A percentile compares a stretch with the other conserved stretches of the same genome.
Evolutionary conservation across 306 rosid genomes (phyloP).

Genomic region (Datisca glomerata): DNA sequence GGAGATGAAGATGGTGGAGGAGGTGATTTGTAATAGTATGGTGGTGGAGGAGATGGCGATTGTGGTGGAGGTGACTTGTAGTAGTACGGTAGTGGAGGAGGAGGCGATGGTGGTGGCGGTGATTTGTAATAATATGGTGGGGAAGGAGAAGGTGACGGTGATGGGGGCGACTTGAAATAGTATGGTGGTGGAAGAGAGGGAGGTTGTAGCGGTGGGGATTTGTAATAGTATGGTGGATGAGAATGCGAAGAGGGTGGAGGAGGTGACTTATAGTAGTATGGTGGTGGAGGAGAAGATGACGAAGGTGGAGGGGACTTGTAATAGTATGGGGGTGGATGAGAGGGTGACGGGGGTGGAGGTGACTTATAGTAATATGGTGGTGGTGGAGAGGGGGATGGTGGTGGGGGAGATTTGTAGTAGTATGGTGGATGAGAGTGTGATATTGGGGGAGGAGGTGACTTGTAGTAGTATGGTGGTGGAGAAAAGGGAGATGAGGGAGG

Average conservation of each 20-base stretch:
- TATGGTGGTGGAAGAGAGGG: constrained; percentile 28
- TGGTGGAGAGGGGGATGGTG: constrained; percentile 4
- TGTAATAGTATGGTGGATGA: constrained; percentile 16
- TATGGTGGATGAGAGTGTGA: too few species aligned
- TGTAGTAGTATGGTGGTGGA: too few species aligned
- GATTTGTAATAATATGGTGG: constrained; percentile 27
- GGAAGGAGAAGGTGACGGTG: constrained; percentile 14
- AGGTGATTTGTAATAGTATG: too few species aligned
- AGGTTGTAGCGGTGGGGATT: constrained; percentile 26
- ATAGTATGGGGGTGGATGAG: too few species aligned
- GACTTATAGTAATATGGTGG: constrained; percentile 40
- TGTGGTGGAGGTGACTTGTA: constrained; percentile 22
- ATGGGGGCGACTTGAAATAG: constrained; percentile 35
- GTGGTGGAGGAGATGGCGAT: too few species aligned
- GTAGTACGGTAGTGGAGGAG: constrained; percentile 56
- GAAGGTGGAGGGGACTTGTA: too few species aligned
- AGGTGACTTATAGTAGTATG: constrained; percentile 21
- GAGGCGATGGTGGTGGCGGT: constrained; percentile 15
- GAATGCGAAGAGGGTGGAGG: constrained; percentile 25
- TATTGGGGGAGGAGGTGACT: too few species aligned
- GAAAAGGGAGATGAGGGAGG: too few species aligned
- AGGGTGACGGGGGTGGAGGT: too few species aligned
- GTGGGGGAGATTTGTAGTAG: too few species aligned
- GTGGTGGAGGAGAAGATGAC: too few species aligned
- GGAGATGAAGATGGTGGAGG: too few species aligned